phyloP scores from a whole-genome alignment of 1,284 basidiomycete genomes.

The Microstroma glucosiphilum region DNA sequence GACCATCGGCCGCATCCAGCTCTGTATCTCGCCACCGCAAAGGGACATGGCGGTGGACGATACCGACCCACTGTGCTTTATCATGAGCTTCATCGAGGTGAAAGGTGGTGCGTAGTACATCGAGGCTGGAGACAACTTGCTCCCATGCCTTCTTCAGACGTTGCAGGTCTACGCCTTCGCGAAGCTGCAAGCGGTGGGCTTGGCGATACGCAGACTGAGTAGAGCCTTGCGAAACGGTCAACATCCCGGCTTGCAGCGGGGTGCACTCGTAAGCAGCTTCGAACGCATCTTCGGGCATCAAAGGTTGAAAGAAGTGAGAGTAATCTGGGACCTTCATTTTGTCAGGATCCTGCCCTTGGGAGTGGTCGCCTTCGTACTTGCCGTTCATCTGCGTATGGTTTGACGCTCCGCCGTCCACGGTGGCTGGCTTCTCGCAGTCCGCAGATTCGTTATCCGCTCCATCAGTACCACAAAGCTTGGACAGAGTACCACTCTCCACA shows the following conservation, averaged over 20 bases:
- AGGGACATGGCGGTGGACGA: conserved; percentile 3
- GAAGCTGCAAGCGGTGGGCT: conserved; percentile 2
- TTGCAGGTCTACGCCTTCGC: neutral
- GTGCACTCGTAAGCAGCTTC: conserved; percentile 29
- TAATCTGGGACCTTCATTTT: neutral
- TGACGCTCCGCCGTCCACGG: neutral
- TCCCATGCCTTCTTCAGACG: conserved; percentile 22
- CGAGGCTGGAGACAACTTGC: conserved; percentile 22
- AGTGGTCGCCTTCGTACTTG: neutral
- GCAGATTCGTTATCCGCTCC: neutral
- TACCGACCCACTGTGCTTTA: conserved; percentile 21
- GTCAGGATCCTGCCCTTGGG: neutral
- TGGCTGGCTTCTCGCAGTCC: neutral
- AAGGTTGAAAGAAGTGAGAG: neutral
- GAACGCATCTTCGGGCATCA: neutral
- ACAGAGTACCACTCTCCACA: conserved; percentile 3
- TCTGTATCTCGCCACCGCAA: neutral
- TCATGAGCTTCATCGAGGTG: conserved; percentile 15
- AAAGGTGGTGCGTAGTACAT: conserved; percentile 42
- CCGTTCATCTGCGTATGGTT: neutral
- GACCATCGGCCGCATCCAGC: too few species aligned
- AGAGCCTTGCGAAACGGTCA: conserved; percentile 32
- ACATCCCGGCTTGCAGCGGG: conserved; percentile 47
- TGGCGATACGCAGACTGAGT: conserved; percentile 15
- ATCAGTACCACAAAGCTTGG: neutral